Conservation (phyloP, 1,284 basidiomycete species). For the Microbotryum scabiosae region DNA sequence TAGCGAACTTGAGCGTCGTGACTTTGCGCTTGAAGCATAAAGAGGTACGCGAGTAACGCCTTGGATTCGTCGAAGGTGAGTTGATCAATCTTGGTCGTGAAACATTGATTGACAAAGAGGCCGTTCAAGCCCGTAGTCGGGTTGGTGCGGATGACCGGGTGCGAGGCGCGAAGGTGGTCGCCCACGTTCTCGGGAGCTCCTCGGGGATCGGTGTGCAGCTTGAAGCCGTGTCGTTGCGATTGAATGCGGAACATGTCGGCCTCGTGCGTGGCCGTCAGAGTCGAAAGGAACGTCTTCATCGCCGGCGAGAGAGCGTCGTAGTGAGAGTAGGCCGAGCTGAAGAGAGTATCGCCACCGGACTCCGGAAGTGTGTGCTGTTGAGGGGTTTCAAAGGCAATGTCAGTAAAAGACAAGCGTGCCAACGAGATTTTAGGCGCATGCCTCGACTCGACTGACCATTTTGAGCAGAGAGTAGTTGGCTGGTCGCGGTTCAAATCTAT, state of each 20-base stretch:
- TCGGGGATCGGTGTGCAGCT: constrained; percentile 38
- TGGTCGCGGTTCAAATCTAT: constrained; percentile 61
- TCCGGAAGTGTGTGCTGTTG: constrained; percentile 47
- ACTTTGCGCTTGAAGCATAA: constrained; percentile 36
- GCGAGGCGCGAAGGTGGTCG: constrained; percentile 42
- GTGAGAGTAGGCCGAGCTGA: constrained; percentile 20
- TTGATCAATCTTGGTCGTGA: constrained; percentile 57
- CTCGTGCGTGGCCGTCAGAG: constrained; percentile 53
- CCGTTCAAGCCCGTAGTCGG: constrained; percentile 59
- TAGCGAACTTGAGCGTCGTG: constrained; percentile 50
- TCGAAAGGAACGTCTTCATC: constrained; percentile 52
- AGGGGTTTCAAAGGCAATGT: constrained; percentile 42
- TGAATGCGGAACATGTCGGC: constrained; percentile 49
- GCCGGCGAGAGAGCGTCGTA: constrained; percentile 49
- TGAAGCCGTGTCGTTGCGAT: constrained; percentile 31
- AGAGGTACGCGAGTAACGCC: constrained; percentile 47
- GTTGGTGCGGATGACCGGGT: constrained; percentile 41
- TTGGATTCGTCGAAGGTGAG: constrained; percentile 54
- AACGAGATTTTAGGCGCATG: constrained; percentile 39
- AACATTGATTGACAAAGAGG: constrained; percentile 57
- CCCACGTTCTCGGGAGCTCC: constrained; percentile 56
- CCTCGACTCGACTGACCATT: constrained; percentile 23
- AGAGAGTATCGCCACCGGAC: constrained; percentile 46
- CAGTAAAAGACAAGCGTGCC: not conserved
- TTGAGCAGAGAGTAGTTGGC: constrained; percentile 49